These are phyloP conservation scores for Fusarium sacchari DNA, from an alignment of 2,329 filamentous ascomycete genomes.

Conservation along the genomic window DNA sequence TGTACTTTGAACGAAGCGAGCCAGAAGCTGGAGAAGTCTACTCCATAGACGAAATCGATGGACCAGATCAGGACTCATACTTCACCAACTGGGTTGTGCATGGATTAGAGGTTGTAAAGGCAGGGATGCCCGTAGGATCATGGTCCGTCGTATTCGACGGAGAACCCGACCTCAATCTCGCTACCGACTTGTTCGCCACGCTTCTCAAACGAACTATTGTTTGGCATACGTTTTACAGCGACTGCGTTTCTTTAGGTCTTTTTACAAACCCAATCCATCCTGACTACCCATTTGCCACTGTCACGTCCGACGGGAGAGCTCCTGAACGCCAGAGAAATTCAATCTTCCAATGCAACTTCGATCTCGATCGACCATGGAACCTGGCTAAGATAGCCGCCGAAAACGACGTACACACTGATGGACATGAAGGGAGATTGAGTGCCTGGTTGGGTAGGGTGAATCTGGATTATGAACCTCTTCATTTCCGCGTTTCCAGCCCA, in stretches of 20 bases:
- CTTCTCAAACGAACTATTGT: neutral
- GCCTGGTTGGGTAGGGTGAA: no score
- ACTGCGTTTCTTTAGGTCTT: neutral
- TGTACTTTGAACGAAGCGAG: neutral
- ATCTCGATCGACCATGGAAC: neutral
- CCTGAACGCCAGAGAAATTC: neutral
- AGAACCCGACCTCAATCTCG: neutral
- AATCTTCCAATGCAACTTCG: constrained; percentile 10
- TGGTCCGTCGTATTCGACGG: constrained; percentile 7
- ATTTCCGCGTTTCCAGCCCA: neutral
- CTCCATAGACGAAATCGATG: fast-evolving
- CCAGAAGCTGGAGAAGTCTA: fast-evolving
- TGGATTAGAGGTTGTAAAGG: neutral
- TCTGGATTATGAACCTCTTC: neutral
- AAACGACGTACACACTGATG: fast-evolving
- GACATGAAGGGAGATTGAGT: neutral
- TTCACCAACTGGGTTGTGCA: neutral
- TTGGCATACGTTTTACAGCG: neutral
- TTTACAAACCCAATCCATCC: neutral
- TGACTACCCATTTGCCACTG: neutral
- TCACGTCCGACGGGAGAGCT: fast-evolving
- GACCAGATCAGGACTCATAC: fast-evolving
- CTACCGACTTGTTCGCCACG: neutral
- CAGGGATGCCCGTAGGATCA: neutral
- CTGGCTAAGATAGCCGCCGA: neutral